phyloP scores from a whole-genome alignment of 2,329 filamentous ascomycete species.

The Elsinoe arachidis region DNA sequence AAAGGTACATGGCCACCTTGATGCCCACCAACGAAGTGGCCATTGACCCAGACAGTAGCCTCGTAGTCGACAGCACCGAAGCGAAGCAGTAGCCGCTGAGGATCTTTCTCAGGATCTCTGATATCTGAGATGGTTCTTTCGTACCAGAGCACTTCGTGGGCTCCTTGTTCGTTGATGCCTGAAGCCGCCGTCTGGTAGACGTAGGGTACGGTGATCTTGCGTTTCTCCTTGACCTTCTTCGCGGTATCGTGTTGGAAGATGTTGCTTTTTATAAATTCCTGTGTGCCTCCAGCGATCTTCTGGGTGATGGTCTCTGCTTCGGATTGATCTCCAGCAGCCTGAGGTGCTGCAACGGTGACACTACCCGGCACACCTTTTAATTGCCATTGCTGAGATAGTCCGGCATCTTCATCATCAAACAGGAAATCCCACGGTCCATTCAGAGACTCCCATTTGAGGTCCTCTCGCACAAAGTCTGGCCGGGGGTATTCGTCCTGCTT shows the following conservation, averaged over 20 bases:
- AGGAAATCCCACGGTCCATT: constrained; percentile 57
- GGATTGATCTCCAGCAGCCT: constrained; percentile 22
- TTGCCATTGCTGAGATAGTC: constrained; percentile 47
- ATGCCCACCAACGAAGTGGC: constrained; percentile 46
- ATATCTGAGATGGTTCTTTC: constrained; percentile 33
- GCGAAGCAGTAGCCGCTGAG: constrained; percentile 40
- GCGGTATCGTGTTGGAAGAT: constrained; percentile 25
- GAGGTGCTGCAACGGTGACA: neutral
- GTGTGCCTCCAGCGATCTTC: constrained; percentile 43
- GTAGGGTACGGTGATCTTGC: constrained; percentile 54
- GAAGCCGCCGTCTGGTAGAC: constrained; percentile 58
- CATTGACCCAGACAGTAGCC: constrained; percentile 49
- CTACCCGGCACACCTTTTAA: constrained; percentile 39
- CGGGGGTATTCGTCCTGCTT: constrained; percentile 45
- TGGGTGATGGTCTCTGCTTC: constrained; percentile 29
- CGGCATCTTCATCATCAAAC: constrained; percentile 57
- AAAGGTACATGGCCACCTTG: constrained; percentile 52
- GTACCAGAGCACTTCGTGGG: constrained; percentile 62
- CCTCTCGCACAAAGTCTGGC: constrained; percentile 52
- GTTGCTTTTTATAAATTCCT: constrained; percentile 41
- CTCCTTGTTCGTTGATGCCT: constrained; percentile 51
- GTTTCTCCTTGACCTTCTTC: constrained; percentile 36
- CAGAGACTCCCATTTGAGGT: constrained; percentile 51
- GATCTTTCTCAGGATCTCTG: neutral
- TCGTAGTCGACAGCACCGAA: constrained; percentile 57